Conservation (phyloP, 192 early-diverging fungal species). For the Ambispora gerdemannii region DNA sequence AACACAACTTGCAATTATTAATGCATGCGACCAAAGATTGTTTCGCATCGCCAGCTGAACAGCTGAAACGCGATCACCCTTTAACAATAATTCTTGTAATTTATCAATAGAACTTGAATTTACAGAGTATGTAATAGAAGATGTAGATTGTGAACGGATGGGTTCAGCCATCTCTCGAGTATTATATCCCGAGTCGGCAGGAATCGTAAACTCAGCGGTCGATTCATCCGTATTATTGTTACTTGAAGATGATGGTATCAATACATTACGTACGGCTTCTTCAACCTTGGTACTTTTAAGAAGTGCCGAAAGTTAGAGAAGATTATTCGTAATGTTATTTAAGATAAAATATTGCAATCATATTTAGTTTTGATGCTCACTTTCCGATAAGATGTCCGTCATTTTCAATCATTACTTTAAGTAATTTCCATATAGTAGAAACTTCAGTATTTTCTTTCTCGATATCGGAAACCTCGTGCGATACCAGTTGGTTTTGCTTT, state of each 20-base stretch:
- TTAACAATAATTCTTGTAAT: constrained; percentile 59
- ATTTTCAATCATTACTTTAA: constrained; percentile 58
- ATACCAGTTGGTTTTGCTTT: constrained; percentile 12
- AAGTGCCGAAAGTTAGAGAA: too few species aligned
- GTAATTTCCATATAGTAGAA: constrained; percentile 53
- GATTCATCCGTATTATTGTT: constrained; percentile 24
- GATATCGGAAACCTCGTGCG: constrained; percentile 14
- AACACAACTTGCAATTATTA: constrained; percentile 85
- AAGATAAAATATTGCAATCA: background rate
- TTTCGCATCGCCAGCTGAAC: constrained; percentile 45
- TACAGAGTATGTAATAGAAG: constrained; percentile 6
- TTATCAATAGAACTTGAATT: constrained; percentile 45
- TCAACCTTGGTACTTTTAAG: constrained; percentile 45
- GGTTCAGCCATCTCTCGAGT: constrained; percentile 14
- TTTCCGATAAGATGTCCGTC: constrained; percentile 59
- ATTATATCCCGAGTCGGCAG: constrained; percentile 28
- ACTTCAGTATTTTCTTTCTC: constrained; percentile 21
- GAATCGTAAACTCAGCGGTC: constrained; percentile 36
- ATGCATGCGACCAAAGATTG: constrained; percentile 83
- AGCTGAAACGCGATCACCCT: constrained; percentile 58
- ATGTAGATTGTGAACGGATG: constrained; percentile 1
- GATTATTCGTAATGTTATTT: background rate
- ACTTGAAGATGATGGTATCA: constrained; percentile 31
- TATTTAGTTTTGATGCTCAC: constrained; percentile 36
- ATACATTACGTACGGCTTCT: constrained; percentile 43